phyloP scores from a whole-genome alignment of 2,329 filamentous ascomycete genomes.

The Alternaria brassicae region DNA sequence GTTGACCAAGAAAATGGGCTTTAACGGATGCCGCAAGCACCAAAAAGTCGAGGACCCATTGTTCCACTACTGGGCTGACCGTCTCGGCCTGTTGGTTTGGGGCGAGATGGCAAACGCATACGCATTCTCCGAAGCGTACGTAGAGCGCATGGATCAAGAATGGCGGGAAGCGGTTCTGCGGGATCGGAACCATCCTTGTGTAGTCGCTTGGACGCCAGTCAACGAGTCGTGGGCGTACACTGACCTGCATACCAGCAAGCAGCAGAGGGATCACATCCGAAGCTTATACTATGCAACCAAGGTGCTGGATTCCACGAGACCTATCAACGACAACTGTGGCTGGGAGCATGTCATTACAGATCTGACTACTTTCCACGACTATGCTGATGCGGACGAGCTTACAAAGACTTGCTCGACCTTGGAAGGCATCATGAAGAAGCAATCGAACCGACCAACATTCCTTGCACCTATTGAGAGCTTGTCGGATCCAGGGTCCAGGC shows the following conservation, averaged over 20 bases:
- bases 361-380: constrained; percentile 73
- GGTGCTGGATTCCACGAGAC: constrained; percentile 67
- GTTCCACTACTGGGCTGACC: constrained; percentile 68
- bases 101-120: constrained; percentile 71
- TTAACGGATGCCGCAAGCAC: constrained; percentile 71
- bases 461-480: constrained; percentile 53
- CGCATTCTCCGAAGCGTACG: constrained; percentile 65
- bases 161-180: constrained; percentile 69
- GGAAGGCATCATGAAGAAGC: constrained; percentile 61
- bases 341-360: constrained; percentile 73
- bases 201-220: constrained; percentile 72
- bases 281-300: constrained; percentile 71
- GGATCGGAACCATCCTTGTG: constrained; percentile 70
- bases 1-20: constrained; percentile 66
- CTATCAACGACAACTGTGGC: constrained; percentile 74
- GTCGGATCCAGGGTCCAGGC: constrained; percentile 54
- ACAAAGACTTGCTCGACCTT: constrained; percentile 62
- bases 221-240: constrained; percentile 72
- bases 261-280: constrained; percentile 70
- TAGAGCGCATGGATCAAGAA: constrained; percentile 67
- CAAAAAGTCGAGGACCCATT: constrained; percentile 69
- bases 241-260: constrained; percentile 61
- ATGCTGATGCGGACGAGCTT: constrained; percentile 65
- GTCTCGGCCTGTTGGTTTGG: constrained; percentile 68
- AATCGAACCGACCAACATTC: constrained; percentile 64